Percentiles rank a stretch among this genome's conserved stretches.
Conservation (phyloP, 176 grass and related monocot genomes). For the Zizania latifolia region DNA sequence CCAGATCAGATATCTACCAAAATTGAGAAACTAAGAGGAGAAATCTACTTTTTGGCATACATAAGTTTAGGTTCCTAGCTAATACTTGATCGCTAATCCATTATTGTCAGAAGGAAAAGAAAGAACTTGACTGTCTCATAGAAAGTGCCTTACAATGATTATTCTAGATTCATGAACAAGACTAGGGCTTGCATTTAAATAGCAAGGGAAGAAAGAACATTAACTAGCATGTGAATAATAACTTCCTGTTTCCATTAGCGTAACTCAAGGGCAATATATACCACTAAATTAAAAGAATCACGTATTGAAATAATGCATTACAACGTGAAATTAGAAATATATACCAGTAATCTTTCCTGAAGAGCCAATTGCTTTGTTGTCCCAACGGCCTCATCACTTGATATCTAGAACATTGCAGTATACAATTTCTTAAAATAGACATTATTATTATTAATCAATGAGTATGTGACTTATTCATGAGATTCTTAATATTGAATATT, state of each 20-base stretch:
- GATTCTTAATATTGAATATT: too few species aligned
- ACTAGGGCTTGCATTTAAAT: neutral
- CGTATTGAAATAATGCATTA: neutral
- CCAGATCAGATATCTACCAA: too few species aligned
- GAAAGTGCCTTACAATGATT: neutral
- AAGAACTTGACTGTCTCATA: neutral
- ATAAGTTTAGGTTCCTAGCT: neutral
- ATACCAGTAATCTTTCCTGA: slow-evolving; percentile 95
- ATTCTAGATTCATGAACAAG: neutral
- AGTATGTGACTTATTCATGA: too few species aligned
- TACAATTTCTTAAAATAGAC: too few species aligned
- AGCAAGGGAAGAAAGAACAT: neutral
- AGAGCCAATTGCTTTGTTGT: slow-evolving; percentile 92
- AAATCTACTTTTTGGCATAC: neutral
- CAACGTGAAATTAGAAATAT: slow-evolving; percentile 15
- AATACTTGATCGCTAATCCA: neutral
- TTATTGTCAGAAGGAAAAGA: neutral
- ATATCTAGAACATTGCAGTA: slow-evolving; percentile 50
- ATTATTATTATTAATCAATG: too few species aligned
- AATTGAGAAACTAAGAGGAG: neutral
- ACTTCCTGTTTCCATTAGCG: neutral
- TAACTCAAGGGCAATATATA: neutral
- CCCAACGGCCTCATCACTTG: slow-evolving; percentile 86
- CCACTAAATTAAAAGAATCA: neutral
- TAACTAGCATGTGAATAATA: neutral